Base-by-base conservation (phyloP, 345 rosid genomes). In the Gossypium anomalum region DNA sequence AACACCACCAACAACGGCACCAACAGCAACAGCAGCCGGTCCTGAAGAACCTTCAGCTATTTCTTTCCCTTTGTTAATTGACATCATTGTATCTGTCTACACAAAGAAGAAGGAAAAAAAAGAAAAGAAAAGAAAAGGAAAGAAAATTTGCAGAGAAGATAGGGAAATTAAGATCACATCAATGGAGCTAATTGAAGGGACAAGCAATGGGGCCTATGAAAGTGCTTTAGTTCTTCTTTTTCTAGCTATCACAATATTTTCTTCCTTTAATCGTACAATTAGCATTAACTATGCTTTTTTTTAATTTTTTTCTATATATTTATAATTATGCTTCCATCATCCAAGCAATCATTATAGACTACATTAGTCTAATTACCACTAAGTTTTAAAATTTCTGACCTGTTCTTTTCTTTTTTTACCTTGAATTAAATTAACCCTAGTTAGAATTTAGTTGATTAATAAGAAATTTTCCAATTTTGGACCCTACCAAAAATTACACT, bases 151-250 rank as follows among this genome's bases (percentile, higher is more conserved):
- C 82, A 72, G 76, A 70, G 59, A 55, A 8, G 23, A 75, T 49
- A 63, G 74, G 77, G 17, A 76, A 62, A 25, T 56, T 66, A 73
- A 80, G 75, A 78, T 85, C 83, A 76, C 72, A 81, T 84, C 84
- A 60, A 70, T 68, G 74, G 81, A 81, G 77, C 61, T 48, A 75
- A 67, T 12, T 73, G 85, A 82, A 81, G 86, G 81, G 94, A 92
- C 93, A 82, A 70, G 87, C 34, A 10, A 83, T 82, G 87, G 91
- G 90, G 55, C 87, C 92, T 70, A 79, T 73, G 82, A 78, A 75
- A 87, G 66, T 88, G 94, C 92, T 88, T 92, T 89, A 84, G 79
- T 82, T 82, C 84, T 78, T 80, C 83, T 82, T 86, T 87, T 85
- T 82, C 85, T 81, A 80, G 66, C 87, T 62, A 77, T 74, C 78